A percentile compares a stretch with the other conserved stretches of the same genome.
Conservation (phyloP, 257 asterid genomes). For the Solanum acaule region DNA sequence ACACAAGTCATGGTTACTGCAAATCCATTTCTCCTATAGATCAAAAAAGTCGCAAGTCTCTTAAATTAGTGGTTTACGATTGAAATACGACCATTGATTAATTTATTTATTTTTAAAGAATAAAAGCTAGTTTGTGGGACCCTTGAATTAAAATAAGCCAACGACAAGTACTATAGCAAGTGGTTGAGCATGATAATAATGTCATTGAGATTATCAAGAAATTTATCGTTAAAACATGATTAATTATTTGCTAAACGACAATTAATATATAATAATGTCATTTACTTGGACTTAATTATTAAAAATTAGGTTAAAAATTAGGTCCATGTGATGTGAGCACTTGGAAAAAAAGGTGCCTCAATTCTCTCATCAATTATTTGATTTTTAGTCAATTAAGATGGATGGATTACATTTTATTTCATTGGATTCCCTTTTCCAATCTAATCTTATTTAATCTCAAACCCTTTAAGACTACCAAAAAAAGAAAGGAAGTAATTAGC, state of each 20-base stretch:
- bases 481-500: neutral
- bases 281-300: neutral
- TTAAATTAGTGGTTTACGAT: neutral
- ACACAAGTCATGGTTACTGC: neutral
- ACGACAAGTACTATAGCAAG: neutral
- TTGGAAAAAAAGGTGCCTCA: neutral
- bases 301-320: neutral
- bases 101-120: no score
- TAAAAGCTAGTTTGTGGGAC: neutral
- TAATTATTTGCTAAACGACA: neutral
- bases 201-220: neutral
- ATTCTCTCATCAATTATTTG: neutral
- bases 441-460: neutral
- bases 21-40: neutral
- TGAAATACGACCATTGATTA: neutral
- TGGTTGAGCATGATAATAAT: neutral
- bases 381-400: neutral
- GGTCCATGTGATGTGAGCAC: neutral
- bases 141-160: neutral
- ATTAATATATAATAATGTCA: neutral
- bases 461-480: neutral
- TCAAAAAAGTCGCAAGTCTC: neutral
- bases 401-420: neutral
- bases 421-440: neutral
- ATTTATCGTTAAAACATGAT: neutral